A percentile compares a stretch with the other conserved stretches of the same genome.
Conservation (phyloP, 345 rosid genomes). For the Boechera retrofracta region DNA sequence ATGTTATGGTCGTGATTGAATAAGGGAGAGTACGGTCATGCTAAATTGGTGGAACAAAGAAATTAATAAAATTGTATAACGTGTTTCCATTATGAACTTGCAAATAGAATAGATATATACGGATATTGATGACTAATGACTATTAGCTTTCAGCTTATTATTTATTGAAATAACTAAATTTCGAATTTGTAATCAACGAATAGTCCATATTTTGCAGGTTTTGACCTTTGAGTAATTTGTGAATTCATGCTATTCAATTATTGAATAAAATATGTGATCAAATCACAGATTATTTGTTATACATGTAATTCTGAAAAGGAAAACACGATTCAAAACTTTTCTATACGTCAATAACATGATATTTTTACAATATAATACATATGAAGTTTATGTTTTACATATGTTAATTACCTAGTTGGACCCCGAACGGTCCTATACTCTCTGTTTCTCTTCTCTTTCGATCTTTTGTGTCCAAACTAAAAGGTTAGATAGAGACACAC, state of each 20-base stretch:
- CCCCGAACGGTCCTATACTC: neutral
- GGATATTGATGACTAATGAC: neutral
- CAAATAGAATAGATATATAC: neutral
- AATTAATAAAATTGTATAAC: slow-evolving; percentile 3
- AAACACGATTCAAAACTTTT: too few relatives aligned
- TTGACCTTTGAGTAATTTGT: neutral
- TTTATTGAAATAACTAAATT: neutral
- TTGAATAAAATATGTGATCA: too few relatives aligned
- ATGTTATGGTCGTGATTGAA: slow-evolving; percentile 26
- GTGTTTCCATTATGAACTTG: neutral
- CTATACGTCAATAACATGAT: too few relatives aligned
- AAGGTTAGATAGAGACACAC: slow-evolving; percentile 26
- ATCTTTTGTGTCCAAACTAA: slow-evolving; percentile 1
- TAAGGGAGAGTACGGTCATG: neutral
- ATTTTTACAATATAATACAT: too few relatives aligned
- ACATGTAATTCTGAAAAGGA: too few relatives aligned
- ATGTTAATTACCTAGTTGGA: neutral
- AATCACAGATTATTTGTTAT: too few relatives aligned
- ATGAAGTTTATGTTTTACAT: neutral
- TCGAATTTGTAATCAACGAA: neutral
- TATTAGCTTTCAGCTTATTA: slow-evolving; percentile 2
- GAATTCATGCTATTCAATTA: neutral
- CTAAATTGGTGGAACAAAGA: neutral
- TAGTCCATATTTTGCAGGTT: neutral
- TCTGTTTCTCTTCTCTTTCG: neutral